Percentiles rank a stretch among this genome's conserved stretches.
Conservation (phyloP, 2,329 filamentous ascomycete species). For the Hysterium pulicare region DNA sequence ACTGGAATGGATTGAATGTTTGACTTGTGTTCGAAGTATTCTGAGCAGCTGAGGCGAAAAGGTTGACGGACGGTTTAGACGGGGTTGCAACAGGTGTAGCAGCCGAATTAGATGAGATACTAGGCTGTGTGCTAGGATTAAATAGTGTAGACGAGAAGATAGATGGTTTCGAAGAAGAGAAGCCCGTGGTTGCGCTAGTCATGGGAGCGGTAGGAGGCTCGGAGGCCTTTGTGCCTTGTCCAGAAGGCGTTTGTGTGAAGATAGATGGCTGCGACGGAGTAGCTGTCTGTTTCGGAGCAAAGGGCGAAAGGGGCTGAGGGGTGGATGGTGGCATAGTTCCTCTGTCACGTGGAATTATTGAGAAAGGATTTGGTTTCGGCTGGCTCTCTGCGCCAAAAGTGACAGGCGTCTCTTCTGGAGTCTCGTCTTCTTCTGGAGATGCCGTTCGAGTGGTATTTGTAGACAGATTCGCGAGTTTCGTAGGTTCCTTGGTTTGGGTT, state of each 20-base stretch:
- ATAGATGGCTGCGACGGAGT: too few relatives aligned
- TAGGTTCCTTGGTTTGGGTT: neutral
- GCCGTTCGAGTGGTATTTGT: constrained; percentile 1
- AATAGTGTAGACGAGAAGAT: neutral
- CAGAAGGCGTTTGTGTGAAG: neutral
- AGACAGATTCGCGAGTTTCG: neutral
- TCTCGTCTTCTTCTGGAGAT: constrained; percentile 1
- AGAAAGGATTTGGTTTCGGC: neutral
- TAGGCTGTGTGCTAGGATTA: neutral
- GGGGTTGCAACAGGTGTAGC: constrained; percentile 11
- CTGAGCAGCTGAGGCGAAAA: constrained; percentile 15
- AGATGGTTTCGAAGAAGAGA: neutral
- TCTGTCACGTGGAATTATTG: neutral
- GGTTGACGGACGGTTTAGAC: constrained; percentile 6
- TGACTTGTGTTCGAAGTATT: constrained; percentile 6
- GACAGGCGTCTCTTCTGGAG: too few relatives aligned
- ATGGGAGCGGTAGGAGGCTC: neutral
- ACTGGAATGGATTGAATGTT: neutral
- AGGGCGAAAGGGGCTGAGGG: too few relatives aligned
- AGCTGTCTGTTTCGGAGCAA: neutral
- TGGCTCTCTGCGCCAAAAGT: too few relatives aligned
- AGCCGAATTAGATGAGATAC: constrained; percentile 12
- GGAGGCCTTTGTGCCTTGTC: neutral
- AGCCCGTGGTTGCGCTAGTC: neutral
- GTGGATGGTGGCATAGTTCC: too few relatives aligned